phyloP scores from a whole-genome alignment of 257 asterid species.

The Fraxinus quadrangulata region DNA sequence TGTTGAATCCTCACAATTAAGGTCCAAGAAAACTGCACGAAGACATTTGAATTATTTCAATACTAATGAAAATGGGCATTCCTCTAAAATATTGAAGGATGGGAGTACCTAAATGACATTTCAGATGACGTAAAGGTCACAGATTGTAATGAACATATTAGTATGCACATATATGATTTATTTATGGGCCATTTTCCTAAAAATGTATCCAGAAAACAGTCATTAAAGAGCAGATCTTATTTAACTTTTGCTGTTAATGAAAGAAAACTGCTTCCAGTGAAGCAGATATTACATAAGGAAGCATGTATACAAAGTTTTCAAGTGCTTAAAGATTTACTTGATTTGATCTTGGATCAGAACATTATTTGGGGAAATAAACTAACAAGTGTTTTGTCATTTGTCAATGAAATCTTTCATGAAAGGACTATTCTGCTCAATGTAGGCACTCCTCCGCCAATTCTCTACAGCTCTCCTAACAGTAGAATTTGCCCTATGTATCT shows the following conservation, averaged over 20 bases:
- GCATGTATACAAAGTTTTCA: background rate
- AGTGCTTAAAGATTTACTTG: conserved; percentile 2
- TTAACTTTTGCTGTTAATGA: background rate
- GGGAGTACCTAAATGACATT: background rate
- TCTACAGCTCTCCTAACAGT: conserved; percentile 67
- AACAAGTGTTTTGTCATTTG: conserved; percentile 19
- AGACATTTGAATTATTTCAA: background rate
- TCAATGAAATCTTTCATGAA: conserved; percentile 72
- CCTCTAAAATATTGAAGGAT: background rate
- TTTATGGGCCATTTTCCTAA: background rate
- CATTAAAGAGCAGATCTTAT: background rate
- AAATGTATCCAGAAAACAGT: background rate
- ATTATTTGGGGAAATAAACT: background rate
- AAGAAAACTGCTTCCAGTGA: background rate
- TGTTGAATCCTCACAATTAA: background rate
- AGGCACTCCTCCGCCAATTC: conserved; percentile 73
- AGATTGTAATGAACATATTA: background rate
- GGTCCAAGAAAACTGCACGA: too few species aligned
- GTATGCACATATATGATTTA: background rate
- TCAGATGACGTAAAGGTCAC: background rate
- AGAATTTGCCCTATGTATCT: conserved; percentile 62
- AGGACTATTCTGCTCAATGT: conserved; percentile 55
- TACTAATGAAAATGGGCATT: background rate
- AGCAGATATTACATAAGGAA: background rate
- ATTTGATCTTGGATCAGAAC: background rate